phyloP scores from a whole-genome alignment of 2,329 filamentous ascomycete species.

The Clathrospora elynae region DNA sequence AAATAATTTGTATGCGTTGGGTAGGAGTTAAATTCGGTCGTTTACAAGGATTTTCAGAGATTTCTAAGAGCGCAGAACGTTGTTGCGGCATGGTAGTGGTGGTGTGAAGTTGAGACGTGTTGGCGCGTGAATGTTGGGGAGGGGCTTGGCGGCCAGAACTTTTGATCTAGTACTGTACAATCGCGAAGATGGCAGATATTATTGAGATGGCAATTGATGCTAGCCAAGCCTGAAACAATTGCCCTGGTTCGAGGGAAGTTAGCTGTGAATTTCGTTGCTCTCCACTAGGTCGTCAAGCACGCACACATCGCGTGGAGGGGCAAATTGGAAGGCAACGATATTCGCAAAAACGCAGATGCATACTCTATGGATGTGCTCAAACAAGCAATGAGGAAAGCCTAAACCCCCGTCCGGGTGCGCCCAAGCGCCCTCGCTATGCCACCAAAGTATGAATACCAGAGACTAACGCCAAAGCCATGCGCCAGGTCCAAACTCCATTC shows the following conservation, averaged over 20 bases:
- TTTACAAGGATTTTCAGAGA: neutral
- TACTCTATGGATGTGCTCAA: conserved; percentile 1
- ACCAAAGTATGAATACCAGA: conserved; percentile 15
- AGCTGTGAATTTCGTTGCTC: too few species aligned
- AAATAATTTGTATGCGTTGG: neutral
- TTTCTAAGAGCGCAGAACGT: neutral
- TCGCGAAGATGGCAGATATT: too few species aligned
- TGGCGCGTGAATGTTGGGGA: too few species aligned
- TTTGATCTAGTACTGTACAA: neutral
- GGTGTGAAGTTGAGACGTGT: neutral
- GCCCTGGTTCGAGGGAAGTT: too few species aligned
- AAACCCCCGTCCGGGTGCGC: conserved; percentile 5
- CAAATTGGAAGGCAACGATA: neutral
- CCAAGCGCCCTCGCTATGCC: conserved; percentile 30
- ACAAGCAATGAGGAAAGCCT: conserved; percentile 3
- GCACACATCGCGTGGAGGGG: neutral
- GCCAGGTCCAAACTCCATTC: neutral
- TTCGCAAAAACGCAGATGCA: neutral
- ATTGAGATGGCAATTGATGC: too few species aligned
- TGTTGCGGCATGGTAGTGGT: neutral
- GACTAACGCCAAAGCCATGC: conserved; percentile 4
- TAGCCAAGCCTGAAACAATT: too few species aligned
- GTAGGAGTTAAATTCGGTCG: neutral
- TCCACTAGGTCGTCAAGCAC: neutral
- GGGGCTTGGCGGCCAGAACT: neutral